Evolutionary conservation across 1,284 basidiomycete species (phyloP).

Genomic region (Melampsora americana): DNA sequence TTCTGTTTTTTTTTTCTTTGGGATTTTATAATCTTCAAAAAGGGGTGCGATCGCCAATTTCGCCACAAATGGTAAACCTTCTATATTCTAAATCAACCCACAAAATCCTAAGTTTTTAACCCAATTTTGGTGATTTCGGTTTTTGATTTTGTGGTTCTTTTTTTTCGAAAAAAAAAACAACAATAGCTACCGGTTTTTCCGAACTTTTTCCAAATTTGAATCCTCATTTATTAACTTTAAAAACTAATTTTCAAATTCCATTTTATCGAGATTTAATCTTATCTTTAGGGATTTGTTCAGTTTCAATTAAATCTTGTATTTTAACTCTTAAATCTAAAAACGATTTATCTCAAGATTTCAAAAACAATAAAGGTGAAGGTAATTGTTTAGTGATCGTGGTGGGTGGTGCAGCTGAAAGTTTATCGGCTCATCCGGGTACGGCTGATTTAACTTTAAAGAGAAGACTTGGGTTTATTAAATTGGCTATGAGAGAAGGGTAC

Average conservation of each 20-base stretch:
- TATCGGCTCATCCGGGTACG: constrained; percentile 89
- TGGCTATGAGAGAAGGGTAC: constrained; percentile 88
- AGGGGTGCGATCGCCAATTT: constrained; percentile 93
- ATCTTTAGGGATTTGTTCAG: constrained; percentile 81
- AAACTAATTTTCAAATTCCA: constrained; percentile 85
- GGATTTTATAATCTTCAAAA: no score
- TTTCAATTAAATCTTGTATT: constrained; percentile 82
- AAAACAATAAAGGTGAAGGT: constrained; percentile 62
- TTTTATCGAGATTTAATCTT: constrained; percentile 88
- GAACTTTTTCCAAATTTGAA: constrained; percentile 81
- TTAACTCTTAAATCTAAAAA: constrained; percentile 66
- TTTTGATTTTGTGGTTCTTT: background rate
- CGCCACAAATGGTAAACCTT: constrained; percentile 72
- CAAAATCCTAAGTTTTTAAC: no score
- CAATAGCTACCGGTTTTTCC: constrained; percentile 82
- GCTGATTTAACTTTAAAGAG: constrained; percentile 82
- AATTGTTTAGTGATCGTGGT: constrained; percentile 87
- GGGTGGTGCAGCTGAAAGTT: constrained; percentile 89
- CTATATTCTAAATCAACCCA: background rate
- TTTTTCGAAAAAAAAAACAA: background rate
- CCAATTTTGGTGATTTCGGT: no score
- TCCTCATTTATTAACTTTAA: constrained; percentile 86
- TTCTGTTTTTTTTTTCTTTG: no score
- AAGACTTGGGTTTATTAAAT: constrained; percentile 72
- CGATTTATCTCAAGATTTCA: background rate